Percentiles rank a stretch among this genome's conserved stretches.
These are phyloP conservation scores for Entrophospora sp. DNA, from an alignment of 192 early-diverging fungal species.

Conservation along the genomic window DNA sequence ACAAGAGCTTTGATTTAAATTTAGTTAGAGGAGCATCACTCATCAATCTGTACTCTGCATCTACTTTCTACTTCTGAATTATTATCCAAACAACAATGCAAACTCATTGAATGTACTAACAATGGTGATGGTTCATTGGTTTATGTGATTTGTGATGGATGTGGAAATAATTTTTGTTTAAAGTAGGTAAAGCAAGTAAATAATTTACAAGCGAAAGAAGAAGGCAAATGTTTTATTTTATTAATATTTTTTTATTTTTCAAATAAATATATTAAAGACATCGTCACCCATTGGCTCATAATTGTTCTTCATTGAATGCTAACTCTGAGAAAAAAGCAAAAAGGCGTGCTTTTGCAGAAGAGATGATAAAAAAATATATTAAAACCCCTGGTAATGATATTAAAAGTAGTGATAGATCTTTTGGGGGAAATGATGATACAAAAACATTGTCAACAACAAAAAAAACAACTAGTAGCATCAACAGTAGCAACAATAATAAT, in stretches of 20 bases:
- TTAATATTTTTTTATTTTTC: neutral
- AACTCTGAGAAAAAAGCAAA: constrained; percentile 17
- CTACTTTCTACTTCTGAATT: constrained; percentile 3
- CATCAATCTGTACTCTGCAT: constrained; percentile 21
- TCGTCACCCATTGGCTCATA: constrained; percentile 18
- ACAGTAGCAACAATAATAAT: too few species aligned
- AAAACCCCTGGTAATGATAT: neutral
- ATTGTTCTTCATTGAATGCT: constrained; percentile 16
- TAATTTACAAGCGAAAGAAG: neutral
- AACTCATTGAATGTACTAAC: constrained; percentile 9
- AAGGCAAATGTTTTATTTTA: too few species aligned
- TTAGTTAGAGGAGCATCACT: constrained; percentile 21
- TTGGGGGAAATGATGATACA: neutral
- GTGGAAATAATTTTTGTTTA: constrained; percentile 23
- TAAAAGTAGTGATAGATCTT: too few species aligned
- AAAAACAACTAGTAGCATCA: neutral
- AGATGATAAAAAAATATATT: constrained; percentile 18
- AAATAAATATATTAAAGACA: constrained; percentile 21
- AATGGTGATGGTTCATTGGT: constrained; percentile 13
- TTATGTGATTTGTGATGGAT: constrained; percentile 23
- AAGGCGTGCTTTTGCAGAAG: constrained; percentile 11
- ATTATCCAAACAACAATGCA: constrained; percentile 4
- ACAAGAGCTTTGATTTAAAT: too few species aligned
- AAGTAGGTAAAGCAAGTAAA: constrained; percentile 16
- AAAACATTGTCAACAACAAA: neutral